Evolutionary conservation across 2,329 filamentous ascomycete genomes (phyloP).

Genomic region (Fusarium brevicatenulatum): DNA sequence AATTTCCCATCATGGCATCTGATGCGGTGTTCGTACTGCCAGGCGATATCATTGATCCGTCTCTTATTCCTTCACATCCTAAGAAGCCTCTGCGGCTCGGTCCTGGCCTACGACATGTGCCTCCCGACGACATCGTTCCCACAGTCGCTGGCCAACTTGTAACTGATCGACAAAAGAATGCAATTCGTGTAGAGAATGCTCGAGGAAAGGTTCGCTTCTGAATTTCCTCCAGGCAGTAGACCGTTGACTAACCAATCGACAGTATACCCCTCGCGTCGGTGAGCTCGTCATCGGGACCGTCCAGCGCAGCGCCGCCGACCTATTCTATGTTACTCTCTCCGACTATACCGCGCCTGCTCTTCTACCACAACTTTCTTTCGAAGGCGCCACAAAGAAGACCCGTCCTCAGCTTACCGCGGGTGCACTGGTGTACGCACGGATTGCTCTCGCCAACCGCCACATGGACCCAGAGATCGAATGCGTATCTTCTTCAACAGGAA

Average conservation of each 20-base stretch:
- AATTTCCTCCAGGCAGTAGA: background rate
- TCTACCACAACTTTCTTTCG: slow-evolving; percentile 90
- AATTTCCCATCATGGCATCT: slow-evolving; percentile 60
- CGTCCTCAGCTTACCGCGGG: slow-evolving; percentile 79
- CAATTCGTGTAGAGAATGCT: slow-evolving; percentile 79
- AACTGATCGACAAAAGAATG: slow-evolving; percentile 77
- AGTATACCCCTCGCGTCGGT: slow-evolving; percentile 83
- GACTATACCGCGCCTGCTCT: slow-evolving; percentile 71
- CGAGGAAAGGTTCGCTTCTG: slow-evolving; percentile 69
- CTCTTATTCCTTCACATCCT: slow-evolving; percentile 72
- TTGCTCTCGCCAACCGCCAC: slow-evolving; percentile 79
- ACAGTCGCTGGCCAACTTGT: slow-evolving; percentile 74
- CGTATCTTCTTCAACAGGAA: slow-evolving; percentile 85
- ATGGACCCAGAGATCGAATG: slow-evolving; percentile 93
- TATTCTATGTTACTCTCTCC: slow-evolving; percentile 82
- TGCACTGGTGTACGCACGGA: slow-evolving; percentile 87
- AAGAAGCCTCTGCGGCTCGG: slow-evolving; percentile 82
- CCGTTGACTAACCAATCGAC: background rate
- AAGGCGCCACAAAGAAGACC: slow-evolving; percentile 91
- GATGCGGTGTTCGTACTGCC: slow-evolving; percentile 78
- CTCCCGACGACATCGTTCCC: slow-evolving; percentile 76
- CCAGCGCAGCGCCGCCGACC: slow-evolving; percentile 77
- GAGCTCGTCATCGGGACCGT: slow-evolving; percentile 92
- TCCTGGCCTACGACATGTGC: slow-evolving; percentile 83
- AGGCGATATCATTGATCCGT: slow-evolving; percentile 76